Base-by-base conservation (phyloP, 257 asterid genomes). In the Lithospermum erythrorhizon region DNA sequence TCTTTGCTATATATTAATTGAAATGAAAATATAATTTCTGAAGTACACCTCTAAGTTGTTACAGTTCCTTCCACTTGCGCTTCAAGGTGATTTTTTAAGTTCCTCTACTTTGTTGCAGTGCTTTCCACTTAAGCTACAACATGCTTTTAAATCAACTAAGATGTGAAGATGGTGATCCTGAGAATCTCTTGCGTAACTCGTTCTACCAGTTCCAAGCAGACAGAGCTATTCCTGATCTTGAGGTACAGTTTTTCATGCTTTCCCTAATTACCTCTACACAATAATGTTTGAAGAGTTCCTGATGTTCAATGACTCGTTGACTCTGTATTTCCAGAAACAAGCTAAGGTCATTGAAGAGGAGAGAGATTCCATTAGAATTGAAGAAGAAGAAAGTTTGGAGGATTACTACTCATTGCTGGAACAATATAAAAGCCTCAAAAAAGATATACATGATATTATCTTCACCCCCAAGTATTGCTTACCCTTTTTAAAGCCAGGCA, bases 191-290 rank as follows among this genome's bases (percentile, higher is more conserved):
- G 27, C 94, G 95, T 24, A 89, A 93, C 63, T 93, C 98, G 10
- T 93, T 93, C 73, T 89, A 73, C 75, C 98, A 93, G 72, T 93
- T 89, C 76, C 98, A 93, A 83, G 90, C 95, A 16, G 98, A 88
- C 73, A 82, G 89, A 63, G 81, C 95, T 65, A 82, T 93, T 77
- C 97, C 98, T 53, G 94, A 89, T 74, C 90, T 86, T 30, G 90
- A 89, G 95, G 97, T 81, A 75, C 67, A 30, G 51, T 67, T 56
- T 37, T 35, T 53, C 63, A 24, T 61, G 49, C 47, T 61, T 29
- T 67, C 60, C 16, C 3, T 53, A 22, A 47, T 21, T 53, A 37
- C 30, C 52, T 72, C 21, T 53, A 17, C 52, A 52, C 14, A 35
- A 35, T 58, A 9, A 6, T 5, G 20, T 41, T 32, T 49, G 53